Conservation (phyloP, 1,284 basidiomycete genomes). For the Irpex sp. region DNA sequence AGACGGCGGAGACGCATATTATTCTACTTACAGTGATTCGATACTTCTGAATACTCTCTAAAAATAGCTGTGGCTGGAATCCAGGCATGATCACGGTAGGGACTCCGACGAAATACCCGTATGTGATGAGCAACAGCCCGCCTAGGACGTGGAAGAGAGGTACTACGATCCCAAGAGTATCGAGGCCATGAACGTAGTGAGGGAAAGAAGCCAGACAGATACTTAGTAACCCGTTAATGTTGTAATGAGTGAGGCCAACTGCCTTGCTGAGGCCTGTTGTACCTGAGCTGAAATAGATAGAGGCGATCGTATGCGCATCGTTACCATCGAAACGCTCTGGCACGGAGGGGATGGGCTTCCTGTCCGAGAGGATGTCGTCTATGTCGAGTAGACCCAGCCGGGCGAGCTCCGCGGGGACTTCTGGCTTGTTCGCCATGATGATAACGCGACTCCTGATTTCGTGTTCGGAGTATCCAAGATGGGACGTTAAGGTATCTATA, state of each 20-base stretch:
- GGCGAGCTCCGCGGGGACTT: slow-evolving; percentile 1
- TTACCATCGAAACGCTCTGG: slow-evolving; percentile 19
- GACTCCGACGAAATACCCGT: slow-evolving; percentile 53
- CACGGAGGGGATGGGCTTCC: neutral
- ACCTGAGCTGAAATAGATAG: slow-evolving; percentile 9
- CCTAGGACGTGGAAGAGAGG: slow-evolving; percentile 53
- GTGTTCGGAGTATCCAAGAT: no score
- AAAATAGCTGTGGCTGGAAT: slow-evolving; percentile 74
- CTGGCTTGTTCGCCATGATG: slow-evolving; percentile 14
- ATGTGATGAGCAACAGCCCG: slow-evolving; percentile 43
- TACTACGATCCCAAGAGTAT: slow-evolving; percentile 37
- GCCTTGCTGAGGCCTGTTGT: slow-evolving; percentile 8
- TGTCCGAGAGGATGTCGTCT: slow-evolving; percentile 17
- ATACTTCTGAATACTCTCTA: slow-evolving; percentile 62
- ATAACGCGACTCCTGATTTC: slow-evolving; percentile 19
- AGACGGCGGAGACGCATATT: no score
- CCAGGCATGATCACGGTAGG: slow-evolving; percentile 66
- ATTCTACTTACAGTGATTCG: slow-evolving; percentile 26
- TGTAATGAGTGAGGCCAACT: slow-evolving; percentile 8
- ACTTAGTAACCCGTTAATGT: no score
- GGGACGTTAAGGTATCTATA: no score
- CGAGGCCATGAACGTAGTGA: slow-evolving; percentile 12
- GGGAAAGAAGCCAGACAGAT: neutral
- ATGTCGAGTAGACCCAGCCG: neutral
- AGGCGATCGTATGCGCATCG: slow-evolving; percentile 6